Base-by-base conservation (phyloP, 2,329 filamentous ascomycete genomes). In the Biscogniauxia marginata region DNA sequence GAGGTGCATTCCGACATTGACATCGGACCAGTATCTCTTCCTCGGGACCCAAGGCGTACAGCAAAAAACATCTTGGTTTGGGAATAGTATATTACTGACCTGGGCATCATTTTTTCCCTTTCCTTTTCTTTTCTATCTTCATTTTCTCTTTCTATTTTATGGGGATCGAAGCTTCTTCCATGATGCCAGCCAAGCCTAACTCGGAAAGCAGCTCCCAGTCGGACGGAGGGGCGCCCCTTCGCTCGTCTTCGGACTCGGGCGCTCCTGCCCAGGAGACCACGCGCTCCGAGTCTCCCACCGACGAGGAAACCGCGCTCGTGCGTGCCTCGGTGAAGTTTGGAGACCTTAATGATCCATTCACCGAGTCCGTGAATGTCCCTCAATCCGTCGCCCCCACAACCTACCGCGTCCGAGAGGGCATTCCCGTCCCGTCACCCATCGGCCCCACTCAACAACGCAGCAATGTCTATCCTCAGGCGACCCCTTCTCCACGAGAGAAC, bases 301-400 rank as follows among this genome's bases (percentile, higher is more conserved):
- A 67, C 20, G 64, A 67, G 18, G 60, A 63, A 52, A 43, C 55
- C 45, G 64, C 64, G 6, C 58, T 67, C 9, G 59, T 65, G n/a
- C 58, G 58, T 43, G 64, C 64, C 19, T 62, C 60, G n/a, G 50
- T 52, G 2, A 50, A 53, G 6, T 63, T 62, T 39, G 56, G 55
- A 18, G 58, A 55, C 25, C 25, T 64, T 4, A 54, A 56, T 19
- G 61, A 63, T 34, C 61, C 61, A 1, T 63, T 63, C 24, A 50
- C 54, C 11, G 52, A 55, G 46, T 54, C 55, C 7, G 61, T 57
- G 2, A 56, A 50, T 13, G 49, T 63, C 2, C 60, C 62, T 7
- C 50, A 54, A n/a, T 63, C 60, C 0, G 56, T 64, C 18, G 57
- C 60, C n/a, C 56, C 64, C 1, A 53, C 30, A 11, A n/a, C 44